These are phyloP conservation scores for Fusarium ramigenum DNA, from an alignment of 2,329 filamentous ascomycete genomes.

Conservation along the genomic window DNA sequence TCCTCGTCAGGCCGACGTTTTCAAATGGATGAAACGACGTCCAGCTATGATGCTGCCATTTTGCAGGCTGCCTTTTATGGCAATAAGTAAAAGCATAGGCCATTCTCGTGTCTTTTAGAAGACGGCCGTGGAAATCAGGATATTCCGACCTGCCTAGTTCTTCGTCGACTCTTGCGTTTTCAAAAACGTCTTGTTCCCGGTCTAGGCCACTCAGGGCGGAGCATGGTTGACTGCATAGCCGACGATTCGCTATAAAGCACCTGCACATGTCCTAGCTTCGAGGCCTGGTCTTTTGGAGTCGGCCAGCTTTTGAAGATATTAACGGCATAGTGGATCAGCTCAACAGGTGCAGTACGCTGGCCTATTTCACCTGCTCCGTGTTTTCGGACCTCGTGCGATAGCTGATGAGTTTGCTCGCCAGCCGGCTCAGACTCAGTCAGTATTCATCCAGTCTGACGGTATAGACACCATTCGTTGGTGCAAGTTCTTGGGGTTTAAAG, in stretches of 20 bases:
- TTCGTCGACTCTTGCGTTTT: background rate
- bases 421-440: background rate
- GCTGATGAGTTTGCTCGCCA: slow-evolving; percentile 12
- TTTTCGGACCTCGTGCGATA: slow-evolving; percentile 14
- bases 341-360: slow-evolving; percentile 3
- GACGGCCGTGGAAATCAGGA: background rate
- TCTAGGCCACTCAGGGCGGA: slow-evolving; percentile 18
- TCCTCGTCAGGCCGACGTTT: slow-evolving; percentile 38
- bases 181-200: slow-evolving; percentile 12
- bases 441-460: slow-evolving; percentile 5
- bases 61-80: slow-evolving; percentile 48
- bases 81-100: slow-evolving; percentile 33
- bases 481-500: slow-evolving; percentile 34
- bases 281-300: background rate
- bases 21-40: slow-evolving; percentile 48
- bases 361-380: slow-evolving; percentile 7
- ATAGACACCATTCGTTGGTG: slow-evolving; percentile 19
- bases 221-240: background rate
- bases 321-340: slow-evolving; percentile 1
- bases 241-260: background rate
- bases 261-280: background rate
- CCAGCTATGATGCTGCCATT: slow-evolving; percentile 49
- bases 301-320: background rate
- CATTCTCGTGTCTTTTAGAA: background rate
- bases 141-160: background rate